These are phyloP conservation scores for Silene uniflora DNA, from an alignment of 148 eudicot genomes.

Conservation along the genomic window DNA sequence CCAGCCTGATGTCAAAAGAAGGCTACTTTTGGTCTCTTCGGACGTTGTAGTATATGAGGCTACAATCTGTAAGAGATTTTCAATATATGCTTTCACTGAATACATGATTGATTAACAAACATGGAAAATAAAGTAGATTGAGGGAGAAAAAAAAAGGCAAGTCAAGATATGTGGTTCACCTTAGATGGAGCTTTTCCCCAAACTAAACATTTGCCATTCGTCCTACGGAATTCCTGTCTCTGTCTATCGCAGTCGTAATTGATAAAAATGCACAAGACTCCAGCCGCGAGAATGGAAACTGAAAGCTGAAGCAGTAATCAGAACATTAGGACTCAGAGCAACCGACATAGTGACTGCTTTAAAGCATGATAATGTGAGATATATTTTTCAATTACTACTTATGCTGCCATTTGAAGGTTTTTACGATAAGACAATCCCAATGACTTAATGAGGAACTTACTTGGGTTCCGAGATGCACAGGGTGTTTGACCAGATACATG, in stretches of 20 bases:
- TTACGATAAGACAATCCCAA: background rate
- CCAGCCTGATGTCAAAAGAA: slow-evolving; percentile 98
- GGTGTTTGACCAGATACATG: slow-evolving; percentile 95
- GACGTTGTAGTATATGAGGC: slow-evolving; percentile 71
- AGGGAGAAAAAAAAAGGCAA: background rate
- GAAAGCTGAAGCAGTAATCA: slow-evolving; percentile 56
- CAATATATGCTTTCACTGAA: background rate
- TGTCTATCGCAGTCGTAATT: slow-evolving; percentile 97
- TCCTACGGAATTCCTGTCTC: slow-evolving; percentile 93
- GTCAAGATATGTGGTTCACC: slow-evolving; percentile 34
- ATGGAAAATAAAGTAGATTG: background rate
- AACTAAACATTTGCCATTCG: slow-evolving; percentile 78
- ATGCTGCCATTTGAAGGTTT: background rate
- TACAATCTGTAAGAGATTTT: slow-evolving; percentile 47
- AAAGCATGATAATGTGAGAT: background rate
- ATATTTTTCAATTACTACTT: background rate
- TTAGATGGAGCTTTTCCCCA: slow-evolving; percentile 99
- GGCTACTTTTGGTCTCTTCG: slow-evolving; percentile 81
- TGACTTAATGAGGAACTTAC: slow-evolving; percentile 28
- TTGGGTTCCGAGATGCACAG: slow-evolving; percentile 86
- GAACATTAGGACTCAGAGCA: slow-evolving; percentile 22
- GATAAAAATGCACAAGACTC: slow-evolving; percentile 75
- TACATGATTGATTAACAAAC: background rate
- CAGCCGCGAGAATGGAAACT: slow-evolving; percentile 62
- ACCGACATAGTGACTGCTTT: background rate